Conservation (phyloP, 2,329 filamentous ascomycete genomes). For the Pseudomassariella vexata region DNA sequence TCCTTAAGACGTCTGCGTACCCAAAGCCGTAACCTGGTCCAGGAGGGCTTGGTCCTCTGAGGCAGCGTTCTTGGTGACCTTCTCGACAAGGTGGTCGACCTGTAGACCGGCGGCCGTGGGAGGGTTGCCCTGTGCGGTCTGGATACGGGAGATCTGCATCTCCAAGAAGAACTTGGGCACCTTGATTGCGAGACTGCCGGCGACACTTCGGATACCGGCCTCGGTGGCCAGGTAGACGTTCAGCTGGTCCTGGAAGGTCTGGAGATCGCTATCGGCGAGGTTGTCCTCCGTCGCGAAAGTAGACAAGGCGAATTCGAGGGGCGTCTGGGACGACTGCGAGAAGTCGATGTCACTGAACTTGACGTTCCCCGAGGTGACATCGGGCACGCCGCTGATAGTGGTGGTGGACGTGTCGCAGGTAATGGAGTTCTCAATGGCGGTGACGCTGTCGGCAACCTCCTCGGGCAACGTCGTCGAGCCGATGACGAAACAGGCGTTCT, state of each 20-base stretch:
- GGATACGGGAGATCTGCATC: constrained; percentile 53
- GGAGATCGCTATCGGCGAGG: constrained; percentile 42
- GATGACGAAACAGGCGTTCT: constrained; percentile 43
- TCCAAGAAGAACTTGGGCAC: constrained; percentile 58
- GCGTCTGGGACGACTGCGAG: constrained; percentile 36
- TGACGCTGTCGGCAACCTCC: constrained; percentile 39
- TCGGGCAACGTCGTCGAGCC: constrained; percentile 43
- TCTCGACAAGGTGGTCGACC: constrained; percentile 51
- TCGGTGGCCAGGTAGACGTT: constrained; percentile 56
- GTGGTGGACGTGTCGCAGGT: constrained; percentile 42
- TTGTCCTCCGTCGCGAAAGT: constrained; percentile 46
- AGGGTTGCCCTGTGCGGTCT: constrained; percentile 51
- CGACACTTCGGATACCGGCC: constrained; percentile 48
- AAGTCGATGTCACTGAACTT: constrained; percentile 54
- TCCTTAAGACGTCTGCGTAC: no score
- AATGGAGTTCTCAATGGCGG: constrained; percentile 33
- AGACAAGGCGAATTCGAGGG: constrained; percentile 48
- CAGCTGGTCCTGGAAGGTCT: constrained; percentile 45
- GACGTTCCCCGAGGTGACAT: constrained; percentile 44
- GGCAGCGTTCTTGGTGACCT: constrained; percentile 51
- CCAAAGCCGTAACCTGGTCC: constrained; percentile 39
- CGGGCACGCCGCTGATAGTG: constrained; percentile 49
- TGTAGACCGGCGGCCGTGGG: constrained; percentile 44
- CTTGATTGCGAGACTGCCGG: constrained; percentile 50
- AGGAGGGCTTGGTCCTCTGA: constrained; percentile 41